Evolutionary conservation across 768 basidiomycete genomes (phyloP).

Genomic region (Phlegmacium glaucopus): DNA sequence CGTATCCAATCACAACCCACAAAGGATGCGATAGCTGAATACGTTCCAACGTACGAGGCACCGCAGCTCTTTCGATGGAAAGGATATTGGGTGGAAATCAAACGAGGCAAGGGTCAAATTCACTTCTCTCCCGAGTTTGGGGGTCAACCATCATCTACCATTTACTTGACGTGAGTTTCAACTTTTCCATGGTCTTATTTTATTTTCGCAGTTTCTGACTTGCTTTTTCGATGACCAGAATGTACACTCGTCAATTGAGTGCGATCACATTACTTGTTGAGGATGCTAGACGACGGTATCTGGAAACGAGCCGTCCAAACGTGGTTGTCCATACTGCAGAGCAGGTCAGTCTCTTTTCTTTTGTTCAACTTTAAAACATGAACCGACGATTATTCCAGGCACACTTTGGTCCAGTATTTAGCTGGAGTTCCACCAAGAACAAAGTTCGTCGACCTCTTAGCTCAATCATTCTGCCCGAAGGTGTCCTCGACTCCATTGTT

Average conservation of each 20-base stretch:
- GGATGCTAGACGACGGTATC: constrained; percentile 35
- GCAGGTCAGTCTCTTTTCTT: constrained; percentile 17
- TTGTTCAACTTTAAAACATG: neutral
- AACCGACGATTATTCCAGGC: constrained; percentile 21
- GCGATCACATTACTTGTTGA: constrained; percentile 39
- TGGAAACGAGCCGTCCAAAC: constrained; percentile 35
- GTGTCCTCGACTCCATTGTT: constrained; percentile 41
- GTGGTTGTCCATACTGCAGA: constrained; percentile 37
- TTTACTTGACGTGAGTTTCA: constrained; percentile 31
- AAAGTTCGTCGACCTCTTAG: constrained; percentile 48
- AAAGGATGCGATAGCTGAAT: constrained; percentile 31
- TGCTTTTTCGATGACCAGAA: constrained; percentile 18
- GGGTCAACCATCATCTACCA: constrained; percentile 13
- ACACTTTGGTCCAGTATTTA: constrained; percentile 32
- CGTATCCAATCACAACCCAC: constrained; percentile 12
- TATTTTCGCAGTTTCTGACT: neutral
- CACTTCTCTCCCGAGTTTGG: constrained; percentile 7
- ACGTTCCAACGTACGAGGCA: constrained; percentile 35
- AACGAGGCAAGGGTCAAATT: constrained; percentile 13
- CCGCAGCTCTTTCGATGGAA: constrained; percentile 44
- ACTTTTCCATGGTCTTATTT: neutral
- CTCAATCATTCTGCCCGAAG: constrained; percentile 47
- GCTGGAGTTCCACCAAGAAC: constrained; percentile 42
- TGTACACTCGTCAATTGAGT: constrained; percentile 40
- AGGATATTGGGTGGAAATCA: constrained; percentile 40